Base-by-base conservation (phyloP, 2,329 filamentous ascomycete species). In the Helicocarpus griseus region DNA sequence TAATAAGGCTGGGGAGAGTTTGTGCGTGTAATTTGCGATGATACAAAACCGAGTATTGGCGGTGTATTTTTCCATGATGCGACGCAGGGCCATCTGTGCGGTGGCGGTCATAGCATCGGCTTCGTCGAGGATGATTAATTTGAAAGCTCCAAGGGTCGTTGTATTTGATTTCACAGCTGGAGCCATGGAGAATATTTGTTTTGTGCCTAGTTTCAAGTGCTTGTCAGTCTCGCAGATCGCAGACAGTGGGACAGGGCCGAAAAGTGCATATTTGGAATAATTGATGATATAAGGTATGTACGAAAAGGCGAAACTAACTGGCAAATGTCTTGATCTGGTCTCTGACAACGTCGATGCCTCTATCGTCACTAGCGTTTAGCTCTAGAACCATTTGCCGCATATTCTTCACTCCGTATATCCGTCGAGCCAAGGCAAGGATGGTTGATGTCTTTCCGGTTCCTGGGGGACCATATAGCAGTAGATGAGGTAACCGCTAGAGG, bases 251-350 rank as follows among this genome's bases (percentile, higher is more conserved):
- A n/a, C n/a, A n/a, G n/a, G n/a, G n/a, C n/a, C n/a, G n/a, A n/a
- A n/a, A n/a, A n/a, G n/a, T n/a, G n/a, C n/a, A n/a, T n/a, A n/a
- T n/a, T n/a, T n/a, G n/a, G n/a, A n/a, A n/a, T n/a, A n/a, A n/a
- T n/a, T n/a, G n/a, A n/a, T n/a, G n/a, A n/a, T n/a, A n/a, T n/a
- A n/a, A 13, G 4, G 28, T 13, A 22, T 14, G 2, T 19, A 45
- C 24, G 14, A 14, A 9, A 22, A 17, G n/a, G 17, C 19, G 22
- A 11, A 26, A 68, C 63, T 48, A 49, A 73, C 87, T 94, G 38
- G 89, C 91, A 72, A 98, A 98, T 0, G 93, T 98, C 78, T 97
- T 98, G 80, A 98, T 98, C 71, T 98, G 93, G 73, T 98, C 93
- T 58, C 90, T 82, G 52, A 98, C 93, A 2, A 98, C 93, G 59